A percentile compares a stretch with the other conserved stretches of the same genome.
Evolutionary conservation across 2,329 filamentous ascomycete species (phyloP).

Genomic region (Sporothrix humicola): DNA sequence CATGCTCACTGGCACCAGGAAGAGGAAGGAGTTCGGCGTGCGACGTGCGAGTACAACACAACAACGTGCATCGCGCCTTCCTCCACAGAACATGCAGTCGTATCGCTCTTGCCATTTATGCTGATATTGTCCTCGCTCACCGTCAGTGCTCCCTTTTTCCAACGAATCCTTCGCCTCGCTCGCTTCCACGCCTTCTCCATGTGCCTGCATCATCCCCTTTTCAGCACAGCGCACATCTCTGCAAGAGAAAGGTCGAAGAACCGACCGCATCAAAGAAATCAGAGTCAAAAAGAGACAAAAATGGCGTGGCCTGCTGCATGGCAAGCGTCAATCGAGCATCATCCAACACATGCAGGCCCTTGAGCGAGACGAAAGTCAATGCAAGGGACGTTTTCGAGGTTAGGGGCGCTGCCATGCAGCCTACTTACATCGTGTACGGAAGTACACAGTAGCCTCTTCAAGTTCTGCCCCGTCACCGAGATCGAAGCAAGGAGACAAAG

Average conservation of each 20-base stretch:
- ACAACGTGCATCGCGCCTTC: neutral
- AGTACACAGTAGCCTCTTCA: too few species aligned
- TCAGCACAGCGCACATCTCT: constrained; percentile 20
- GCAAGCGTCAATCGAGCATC: constrained; percentile 18
- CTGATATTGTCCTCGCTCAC: neutral
- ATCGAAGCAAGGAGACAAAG: neutral
- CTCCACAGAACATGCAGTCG: neutral
- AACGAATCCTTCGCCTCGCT: neutral
- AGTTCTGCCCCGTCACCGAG: neutral
- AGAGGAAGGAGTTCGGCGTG: constrained; percentile 17
- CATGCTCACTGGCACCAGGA: too few species aligned
- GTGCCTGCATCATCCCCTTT: neutral
- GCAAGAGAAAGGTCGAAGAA: neutral
- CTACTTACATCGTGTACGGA: neutral
- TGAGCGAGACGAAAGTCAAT: neutral
- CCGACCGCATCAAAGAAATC: neutral
- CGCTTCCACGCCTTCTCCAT: constrained; percentile 14
- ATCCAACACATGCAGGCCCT: neutral
- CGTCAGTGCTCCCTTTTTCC: neutral
- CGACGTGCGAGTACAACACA: neutral
- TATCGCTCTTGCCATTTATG: neutral
- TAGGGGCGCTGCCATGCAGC: neutral
- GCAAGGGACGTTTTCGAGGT: neutral
- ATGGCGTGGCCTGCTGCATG: neutral
- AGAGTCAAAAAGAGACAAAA: neutral